phyloP scores from a whole-genome alignment of 495 filamentous ascomycete species.

The Penicillium cosmopolitanum region DNA sequence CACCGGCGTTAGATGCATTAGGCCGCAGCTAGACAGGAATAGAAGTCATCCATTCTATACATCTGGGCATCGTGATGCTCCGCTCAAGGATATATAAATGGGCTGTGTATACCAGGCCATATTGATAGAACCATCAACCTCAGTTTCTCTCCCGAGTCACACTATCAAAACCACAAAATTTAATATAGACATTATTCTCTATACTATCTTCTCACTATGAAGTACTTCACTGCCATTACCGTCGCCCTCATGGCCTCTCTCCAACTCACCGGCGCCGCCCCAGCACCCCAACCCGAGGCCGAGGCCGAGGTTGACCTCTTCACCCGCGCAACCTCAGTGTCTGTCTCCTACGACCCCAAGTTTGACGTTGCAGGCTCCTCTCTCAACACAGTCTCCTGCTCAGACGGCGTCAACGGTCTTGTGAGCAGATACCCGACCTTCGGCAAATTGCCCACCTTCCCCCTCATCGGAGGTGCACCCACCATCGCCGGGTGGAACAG shows the following conservation, averaged over 20 bases:
- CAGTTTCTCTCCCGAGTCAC: not conserved
- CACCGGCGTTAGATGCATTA: conserved; percentile 9
- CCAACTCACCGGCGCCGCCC: conserved; percentile 22
- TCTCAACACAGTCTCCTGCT: conserved; percentile 63
- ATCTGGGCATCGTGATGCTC: not conserved
- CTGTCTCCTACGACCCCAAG: conserved; percentile 42
- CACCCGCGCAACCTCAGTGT: conserved; percentile 18
- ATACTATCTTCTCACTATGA: conserved; percentile 20
- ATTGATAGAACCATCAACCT: not conserved
- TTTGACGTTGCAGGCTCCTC: conserved; percentile 46
- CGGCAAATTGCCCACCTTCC: conserved; percentile 56
- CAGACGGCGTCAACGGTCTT: conserved; percentile 61
- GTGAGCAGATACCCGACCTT: conserved; percentile 69
- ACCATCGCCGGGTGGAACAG: conserved; percentile 64
- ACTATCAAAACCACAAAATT: no score
- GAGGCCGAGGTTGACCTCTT: not conserved
- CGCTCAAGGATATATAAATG: conserved; percentile 23
- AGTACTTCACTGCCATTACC: conserved; percentile 24
- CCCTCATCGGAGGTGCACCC: conserved; percentile 64
- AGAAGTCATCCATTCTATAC: not conserved
- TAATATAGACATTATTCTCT: not conserved
- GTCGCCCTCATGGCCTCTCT: conserved; percentile 24
- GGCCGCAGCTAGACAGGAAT: not conserved
- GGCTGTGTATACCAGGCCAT: not conserved
- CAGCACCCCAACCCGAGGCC: conserved; percentile 5